A percentile compares a stretch with the other conserved stretches of the same genome.
Evolutionary conservation across 768 basidiomycete species (phyloP).

Genomic region (Leccinum aurantiacum): DNA sequence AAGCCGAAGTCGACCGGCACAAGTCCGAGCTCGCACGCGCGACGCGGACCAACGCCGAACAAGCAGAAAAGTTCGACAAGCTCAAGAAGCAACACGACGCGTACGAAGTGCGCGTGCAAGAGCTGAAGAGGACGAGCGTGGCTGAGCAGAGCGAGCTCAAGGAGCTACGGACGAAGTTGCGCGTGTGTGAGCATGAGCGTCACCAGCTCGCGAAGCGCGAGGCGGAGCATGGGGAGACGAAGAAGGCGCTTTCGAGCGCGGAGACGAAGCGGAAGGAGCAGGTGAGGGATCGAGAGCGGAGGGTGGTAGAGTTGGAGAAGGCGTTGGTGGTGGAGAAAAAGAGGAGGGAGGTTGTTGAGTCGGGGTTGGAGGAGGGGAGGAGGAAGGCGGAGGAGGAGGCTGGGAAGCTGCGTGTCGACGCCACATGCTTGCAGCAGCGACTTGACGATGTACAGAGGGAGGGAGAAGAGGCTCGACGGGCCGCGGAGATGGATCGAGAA

Average conservation of each 20-base stretch:
- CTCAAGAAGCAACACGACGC: conserved; percentile 60
- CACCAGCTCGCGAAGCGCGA: conserved; percentile 51
- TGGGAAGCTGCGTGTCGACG: conserved; percentile 33
- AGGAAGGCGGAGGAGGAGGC: conserved; percentile 44
- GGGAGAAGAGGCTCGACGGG: conserved; percentile 33
- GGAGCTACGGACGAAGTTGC: conserved; percentile 58
- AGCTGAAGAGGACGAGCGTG: conserved; percentile 50
- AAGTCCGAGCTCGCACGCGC: conserved; percentile 54
- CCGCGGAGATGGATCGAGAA: conserved; percentile 33
- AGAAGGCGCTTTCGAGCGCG: conserved; percentile 46
- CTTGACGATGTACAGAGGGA: conserved; percentile 40
- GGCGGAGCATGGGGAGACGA: conserved; percentile 49
- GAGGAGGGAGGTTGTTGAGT: conserved; percentile 49
- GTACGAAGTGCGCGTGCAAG: conserved; percentile 60
- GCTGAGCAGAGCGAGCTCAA: conserved; percentile 63
- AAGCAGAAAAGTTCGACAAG: conserved; percentile 55
- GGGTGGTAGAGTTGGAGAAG: conserved; percentile 58
- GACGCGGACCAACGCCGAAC: conserved; percentile 50
- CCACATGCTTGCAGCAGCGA: conserved; percentile 36
- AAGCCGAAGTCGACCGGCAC: conserved; percentile 55
- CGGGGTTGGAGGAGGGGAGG: conserved; percentile 42
- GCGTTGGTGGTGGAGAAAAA: conserved; percentile 48
- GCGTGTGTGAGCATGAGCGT: conserved; percentile 57
- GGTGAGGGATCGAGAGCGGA: conserved; percentile 49
- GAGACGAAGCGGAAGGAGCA: conserved; percentile 59